Evolutionary conservation across 106 monocot genomes (phyloP), one percentile per base, ranked within the genome.

Genomic region (Dendrobium chrysotoxum): DNA sequence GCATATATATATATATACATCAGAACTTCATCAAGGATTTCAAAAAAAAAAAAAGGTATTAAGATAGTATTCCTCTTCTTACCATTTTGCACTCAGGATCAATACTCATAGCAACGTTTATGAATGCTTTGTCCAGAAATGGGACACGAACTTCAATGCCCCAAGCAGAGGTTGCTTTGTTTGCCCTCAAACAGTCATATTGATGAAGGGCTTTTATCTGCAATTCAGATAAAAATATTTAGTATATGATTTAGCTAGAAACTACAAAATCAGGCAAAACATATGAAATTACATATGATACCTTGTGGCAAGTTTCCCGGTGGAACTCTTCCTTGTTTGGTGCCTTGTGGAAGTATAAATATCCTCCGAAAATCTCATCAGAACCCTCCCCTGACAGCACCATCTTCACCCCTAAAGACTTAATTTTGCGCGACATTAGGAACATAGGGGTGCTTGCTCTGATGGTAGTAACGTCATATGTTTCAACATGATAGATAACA

Each of bases 401-500:
- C 91, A 89, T 89, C 83, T 89, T 89, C 46, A 91, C 91, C 38
- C 91, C 89, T 13, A 91, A 73, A 7, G 91, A 80, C 77, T 91
- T 91, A 75, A 91, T 91, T 80, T 91, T 91, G 1, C 89, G 82
- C 0, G 88, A 85, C 87, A 91, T 91, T 0, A 91, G 89, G 80
- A 91, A 91, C 91, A 91, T 91, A 13, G 89, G 91, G 3, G 91
- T 91, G 53, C 91, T 91, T 35, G 91, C 91, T 18, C 91, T 85
- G 55, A 91, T 89, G 1, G 85, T 87, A 5, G 91, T 91, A 28
- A 91, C 89, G 45, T 91, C 91, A 25, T 89, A 91, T 7, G 89
- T 89, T 57, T 91, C 89, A 20, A 86, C 77, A 71, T 89, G 91
- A 71, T 91, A 87, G 75, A 91, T 89, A 1, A 91, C 89, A 80